Evolutionary conservation across 345 rosid species (phyloP).

Genomic region (Eucalyptus brandiana): DNA sequence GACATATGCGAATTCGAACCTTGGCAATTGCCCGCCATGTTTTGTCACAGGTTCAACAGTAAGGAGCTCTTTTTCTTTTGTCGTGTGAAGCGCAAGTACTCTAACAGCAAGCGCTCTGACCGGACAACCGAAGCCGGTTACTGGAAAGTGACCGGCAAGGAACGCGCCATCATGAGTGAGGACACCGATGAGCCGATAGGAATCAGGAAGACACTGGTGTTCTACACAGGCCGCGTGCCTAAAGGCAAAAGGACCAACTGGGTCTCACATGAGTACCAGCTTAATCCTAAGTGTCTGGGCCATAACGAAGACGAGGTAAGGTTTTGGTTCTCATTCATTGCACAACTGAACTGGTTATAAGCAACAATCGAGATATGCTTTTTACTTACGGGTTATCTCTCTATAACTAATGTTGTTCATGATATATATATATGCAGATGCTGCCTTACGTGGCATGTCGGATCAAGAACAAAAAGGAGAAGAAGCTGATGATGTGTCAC

Average conservation of each 20-base stretch:
- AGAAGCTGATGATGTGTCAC: background rate
- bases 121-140: conserved; percentile 22
- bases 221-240: background rate
- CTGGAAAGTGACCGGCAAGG: conserved; percentile 41
- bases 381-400: background rate
- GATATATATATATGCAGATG: background rate
- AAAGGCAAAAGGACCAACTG: conserved; percentile 6
- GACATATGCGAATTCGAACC: conserved; percentile 25
- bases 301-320: background rate
- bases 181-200: conserved; percentile 6
- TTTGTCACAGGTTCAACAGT: background rate
- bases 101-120: background rate
- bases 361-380: background rate
- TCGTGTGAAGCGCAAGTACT: conserved; percentile 4
- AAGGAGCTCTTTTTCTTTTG: conserved; percentile 27
- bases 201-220: conserved; percentile 24
- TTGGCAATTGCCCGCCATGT: conserved; percentile 23
- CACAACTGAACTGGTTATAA: background rate
- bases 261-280: conserved; percentile 21
- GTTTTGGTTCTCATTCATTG: background rate
- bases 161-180: background rate
- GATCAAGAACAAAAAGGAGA: background rate
- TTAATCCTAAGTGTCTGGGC: background rate
- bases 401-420: background rate
- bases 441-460: background rate